phyloP scores from a whole-genome alignment of 2,329 filamentous ascomycete genomes.

The Trichoderma asperellum region DNA sequence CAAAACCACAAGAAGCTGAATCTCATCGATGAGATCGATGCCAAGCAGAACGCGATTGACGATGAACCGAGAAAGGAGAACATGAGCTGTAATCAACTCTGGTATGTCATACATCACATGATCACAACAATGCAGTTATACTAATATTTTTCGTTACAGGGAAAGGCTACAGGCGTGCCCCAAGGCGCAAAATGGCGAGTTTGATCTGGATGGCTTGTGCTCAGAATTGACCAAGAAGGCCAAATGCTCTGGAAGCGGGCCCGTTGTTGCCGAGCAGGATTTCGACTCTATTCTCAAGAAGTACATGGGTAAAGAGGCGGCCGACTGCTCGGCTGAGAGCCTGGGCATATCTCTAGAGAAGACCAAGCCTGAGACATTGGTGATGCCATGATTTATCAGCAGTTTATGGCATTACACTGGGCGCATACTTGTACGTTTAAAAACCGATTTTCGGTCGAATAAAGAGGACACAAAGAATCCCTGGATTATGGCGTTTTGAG shows the following conservation, averaged over 20 bases:
- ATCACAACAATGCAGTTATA: slow-evolving; percentile 21
- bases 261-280: slow-evolving; percentile 85
- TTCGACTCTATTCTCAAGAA: slow-evolving; percentile 79
- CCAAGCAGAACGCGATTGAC: slow-evolving; percentile 68
- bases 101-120: slow-evolving; percentile 61
- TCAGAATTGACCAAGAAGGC: slow-evolving; percentile 93
- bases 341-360: slow-evolving; percentile 62
- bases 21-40: slow-evolving; percentile 78
- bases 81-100: slow-evolving; percentile 88
- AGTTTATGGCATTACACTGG: slow-evolving; percentile 2
- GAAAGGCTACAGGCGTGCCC: slow-evolving; percentile 86
- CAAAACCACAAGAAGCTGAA: slow-evolving; percentile 61
- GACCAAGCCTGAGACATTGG: slow-evolving; percentile 31
- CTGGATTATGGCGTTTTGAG: slow-evolving; percentile 29
- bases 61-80: slow-evolving; percentile 65
- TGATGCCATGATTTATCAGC: slow-evolving; percentile 22
- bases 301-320: slow-evolving; percentile 56
- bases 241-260: slow-evolving; percentile 87
- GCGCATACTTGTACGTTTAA: slow-evolving; percentile 28
- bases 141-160: slow-evolving; percentile 62
- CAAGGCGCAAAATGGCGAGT: slow-evolving; percentile 85
- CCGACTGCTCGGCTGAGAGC: slow-evolving; percentile 46
- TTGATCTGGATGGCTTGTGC: slow-evolving; percentile 92
- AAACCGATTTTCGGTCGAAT: slow-evolving; percentile 1
- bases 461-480: slow-evolving; percentile 18